Percentiles rank a stretch among this genome's conserved stretches.
phyloP scores from a whole-genome alignment of 2,329 filamentous ascomycete species.

The Dryadomyces sulphureus region DNA sequence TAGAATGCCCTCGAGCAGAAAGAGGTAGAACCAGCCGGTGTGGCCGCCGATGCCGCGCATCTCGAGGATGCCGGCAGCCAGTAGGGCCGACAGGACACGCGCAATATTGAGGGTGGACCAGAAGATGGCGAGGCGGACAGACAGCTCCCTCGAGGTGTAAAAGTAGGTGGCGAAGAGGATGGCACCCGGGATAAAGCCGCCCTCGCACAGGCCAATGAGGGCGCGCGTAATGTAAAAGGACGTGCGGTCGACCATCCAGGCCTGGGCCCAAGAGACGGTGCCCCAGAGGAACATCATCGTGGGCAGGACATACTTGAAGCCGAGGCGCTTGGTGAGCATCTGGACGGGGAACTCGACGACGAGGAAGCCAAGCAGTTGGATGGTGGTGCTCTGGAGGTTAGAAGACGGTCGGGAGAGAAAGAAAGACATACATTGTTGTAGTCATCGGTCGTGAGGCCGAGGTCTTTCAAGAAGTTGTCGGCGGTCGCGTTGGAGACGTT shows the following conservation, averaged over 20 bases:
- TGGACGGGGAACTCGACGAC: constrained; percentile 44
- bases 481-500: constrained; percentile 48
- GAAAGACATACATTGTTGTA: constrained; percentile 31
- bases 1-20: constrained; percentile 24
- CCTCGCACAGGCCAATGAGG: constrained; percentile 20
- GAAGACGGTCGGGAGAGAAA: not conserved
- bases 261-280: constrained; percentile 32
- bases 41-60: constrained; percentile 32
- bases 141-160: constrained; percentile 54
- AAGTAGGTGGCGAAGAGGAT: constrained; percentile 58
- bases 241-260: constrained; percentile 31
- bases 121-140: constrained; percentile 51
- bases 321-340: constrained; percentile 40
- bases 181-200: constrained; percentile 41
- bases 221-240: constrained; percentile 36
- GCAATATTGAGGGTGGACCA: constrained; percentile 39
- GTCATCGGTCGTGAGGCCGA: constrained; percentile 31
- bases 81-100: constrained; percentile 30
- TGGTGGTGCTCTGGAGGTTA: constrained; percentile 27
- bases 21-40: constrained; percentile 41
- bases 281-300: constrained; percentile 36
- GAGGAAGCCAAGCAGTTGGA: constrained; percentile 39
- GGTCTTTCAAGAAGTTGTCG: constrained; percentile 44
- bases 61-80: constrained; percentile 30
- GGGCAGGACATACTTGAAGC: constrained; percentile 40